Conservation (phyloP, 108 stramenopile genomes). For the Cyclotella kingstonii region DNA sequence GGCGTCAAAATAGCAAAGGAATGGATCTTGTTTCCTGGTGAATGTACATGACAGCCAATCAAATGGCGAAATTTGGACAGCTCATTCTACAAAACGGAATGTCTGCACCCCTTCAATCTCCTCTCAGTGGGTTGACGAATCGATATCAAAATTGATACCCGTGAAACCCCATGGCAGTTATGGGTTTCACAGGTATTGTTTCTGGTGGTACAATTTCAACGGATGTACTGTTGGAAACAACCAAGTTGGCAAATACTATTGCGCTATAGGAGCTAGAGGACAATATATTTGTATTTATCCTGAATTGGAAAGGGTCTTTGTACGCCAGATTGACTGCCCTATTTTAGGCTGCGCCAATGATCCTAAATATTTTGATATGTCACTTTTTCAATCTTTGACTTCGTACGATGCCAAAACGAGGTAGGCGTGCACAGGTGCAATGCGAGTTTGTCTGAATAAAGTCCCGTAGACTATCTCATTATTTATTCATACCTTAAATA, state of each 20-base stretch:
- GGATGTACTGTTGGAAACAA: slow-evolving; percentile 1
- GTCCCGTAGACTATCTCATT: no score
- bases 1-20: slow-evolving; percentile 13
- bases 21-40: slow-evolving; percentile 2
- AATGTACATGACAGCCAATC: slow-evolving; percentile 10
- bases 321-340: slow-evolving; percentile 9
- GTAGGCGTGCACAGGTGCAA: no score
- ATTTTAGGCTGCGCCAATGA: neutral
- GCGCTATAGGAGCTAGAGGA: slow-evolving; percentile 5
- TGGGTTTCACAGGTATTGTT: slow-evolving; percentile 1
- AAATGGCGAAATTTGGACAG: slow-evolving; percentile 25
- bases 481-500: no score
- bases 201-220: slow-evolving; percentile 2
- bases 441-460: no score
- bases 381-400: no score
- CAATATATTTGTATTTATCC: slow-evolving; percentile 10
- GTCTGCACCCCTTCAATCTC: slow-evolving; percentile 3
- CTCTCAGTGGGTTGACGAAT: slow-evolving; percentile 1
- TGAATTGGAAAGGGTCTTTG: slow-evolving; percentile 5
- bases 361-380: no score
- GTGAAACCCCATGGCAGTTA: neutral
- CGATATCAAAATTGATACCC: neutral
- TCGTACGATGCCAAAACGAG: no score
- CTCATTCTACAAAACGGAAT: slow-evolving; percentile 15
- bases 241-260: slow-evolving; percentile 1